Evolutionary conservation across 2,329 filamentous ascomycete genomes (phyloP), one percentile per base, ranked within the genome.

Genomic region (Albophoma yamanashiensis): DNA sequence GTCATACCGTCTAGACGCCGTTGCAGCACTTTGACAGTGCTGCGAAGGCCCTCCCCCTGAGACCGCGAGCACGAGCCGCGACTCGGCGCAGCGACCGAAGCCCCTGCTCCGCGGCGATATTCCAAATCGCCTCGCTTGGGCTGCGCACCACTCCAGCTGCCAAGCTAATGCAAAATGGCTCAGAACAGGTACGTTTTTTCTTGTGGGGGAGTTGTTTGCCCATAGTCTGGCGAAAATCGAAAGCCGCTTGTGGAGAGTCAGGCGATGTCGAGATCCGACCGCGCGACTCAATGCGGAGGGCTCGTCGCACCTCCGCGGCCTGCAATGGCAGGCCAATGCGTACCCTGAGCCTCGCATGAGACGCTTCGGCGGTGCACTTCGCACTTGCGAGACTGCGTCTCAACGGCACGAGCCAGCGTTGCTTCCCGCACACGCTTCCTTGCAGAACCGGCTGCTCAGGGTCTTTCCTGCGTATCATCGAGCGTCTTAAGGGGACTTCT

Each of bases 161-260:
- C 11, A 36, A n/a, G 1, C 31, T 57, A 58, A 65, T 66, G 60
- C 62, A 67, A 64, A 53, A 73, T 73, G 71, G 70, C 71, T 63
- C 71, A 73, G 65, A 71, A 73, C 59, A 69, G 71, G 58, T 52
- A 53, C 25, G 58, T 47, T 15, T 42, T 31, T 25, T 25, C n/a
- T 31, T 42, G 42, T 36, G 45, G 45, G 43, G 50, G 55, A 47
- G n/a, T 27, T 20, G n/a, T 39, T 53, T 27, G 25, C 34, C 50
- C 36, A 59, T n/a, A 36, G 42, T 56, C 47, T 25, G 31, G 31
- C 50, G 50, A 15, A 20, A 53, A n/a, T n/a, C 50, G 31, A 36
- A 36, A 36, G 34, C 50, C 20, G 36, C 31, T 20, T 11, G 27
- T 36, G 12, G 50, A 36, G 31, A 36, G 31, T 53, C 20, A n/a